Base-by-base conservation (phyloP, 805 yeast species). In the Debaryomyces castellii region DNA sequence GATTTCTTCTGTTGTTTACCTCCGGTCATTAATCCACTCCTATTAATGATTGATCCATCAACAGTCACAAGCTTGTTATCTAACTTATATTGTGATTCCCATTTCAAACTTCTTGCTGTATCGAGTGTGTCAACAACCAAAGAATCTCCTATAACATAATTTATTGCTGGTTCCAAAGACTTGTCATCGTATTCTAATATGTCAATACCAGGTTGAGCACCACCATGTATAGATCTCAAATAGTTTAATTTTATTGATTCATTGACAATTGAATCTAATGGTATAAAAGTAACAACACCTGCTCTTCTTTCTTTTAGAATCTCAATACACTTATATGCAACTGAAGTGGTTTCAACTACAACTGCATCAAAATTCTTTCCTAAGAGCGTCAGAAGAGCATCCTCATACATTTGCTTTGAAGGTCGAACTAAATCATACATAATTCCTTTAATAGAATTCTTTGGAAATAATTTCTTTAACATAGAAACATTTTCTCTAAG, bases 1-100 rank as follows among this genome's bases (percentile, higher is more conserved):
- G 73, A 64, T 17, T 53, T 59, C 33, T 71, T 71, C n/a, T 73
- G 72, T 5, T 81, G 73, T 23, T 74, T 68, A 52, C 97, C 97
- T 62, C 97, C 97, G 7, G 97, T 86, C 96, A 94, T 89, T 30
- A 90, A 73, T 5, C 96, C 96, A 4, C 92, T 83, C 56, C 81
- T 82, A 59, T 89, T 89, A 39, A 94, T 87, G 24, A 90, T 72
- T 0, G 92, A 80, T 1, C 99, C 99, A 41, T 89, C 89, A 11
- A 89, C 57, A 0, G 96, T 80, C 2, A 91, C 96, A 40, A 87
- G 63, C 61, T 87, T 89, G 34, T 80, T 81, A 40, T 76, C 76
- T 5, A 69, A 33, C 23, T 81, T 65, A 16, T 50, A 45, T 6
- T 74, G 69, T 30, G 69, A 66, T 16, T 74, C 73, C 92, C 96